Evolutionary conservation across 2,329 filamentous ascomycete species (phyloP).

Genomic region (Aschersonia sp.): DNA sequence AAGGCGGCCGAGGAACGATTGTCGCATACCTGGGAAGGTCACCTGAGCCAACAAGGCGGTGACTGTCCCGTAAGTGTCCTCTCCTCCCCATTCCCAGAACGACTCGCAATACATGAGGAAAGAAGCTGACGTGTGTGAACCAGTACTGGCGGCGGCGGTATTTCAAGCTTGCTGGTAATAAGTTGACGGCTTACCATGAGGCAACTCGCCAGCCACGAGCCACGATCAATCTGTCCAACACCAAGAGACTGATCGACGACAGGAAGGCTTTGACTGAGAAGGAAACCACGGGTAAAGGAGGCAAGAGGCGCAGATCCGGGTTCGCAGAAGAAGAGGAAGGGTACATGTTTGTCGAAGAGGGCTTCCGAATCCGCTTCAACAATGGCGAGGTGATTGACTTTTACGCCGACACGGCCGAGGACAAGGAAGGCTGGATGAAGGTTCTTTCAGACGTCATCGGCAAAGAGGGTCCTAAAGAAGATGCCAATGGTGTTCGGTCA

Average conservation of each 20-base stretch:
- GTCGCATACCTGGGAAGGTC: conserved; percentile 70
- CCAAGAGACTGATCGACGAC: conserved; percentile 86
- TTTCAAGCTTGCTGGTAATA: conserved; percentile 84
- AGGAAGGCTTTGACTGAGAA: conserved; percentile 70
- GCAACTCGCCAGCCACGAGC: conserved; percentile 88
- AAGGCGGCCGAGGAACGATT: conserved; percentile 75
- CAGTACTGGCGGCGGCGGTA: conserved; percentile 97
- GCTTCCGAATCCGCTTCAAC: conserved; percentile 95
- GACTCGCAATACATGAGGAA: background rate
- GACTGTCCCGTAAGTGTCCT: conserved; percentile 77
- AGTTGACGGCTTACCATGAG: conserved; percentile 92
- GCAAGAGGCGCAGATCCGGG: conserved; percentile 76
- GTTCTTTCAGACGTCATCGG: conserved; percentile 61
- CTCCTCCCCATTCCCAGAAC: background rate
- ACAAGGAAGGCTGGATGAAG: conserved; percentile 93
- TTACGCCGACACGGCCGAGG: conserved; percentile 75
- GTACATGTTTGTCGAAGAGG: conserved; percentile 99
- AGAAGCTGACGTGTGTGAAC: conserved; percentile 20
- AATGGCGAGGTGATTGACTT: conserved; percentile 98
- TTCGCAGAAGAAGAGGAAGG: conserved; percentile 98
- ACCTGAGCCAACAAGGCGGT: conserved; percentile 89
- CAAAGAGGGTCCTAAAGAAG: conserved; percentile 35
- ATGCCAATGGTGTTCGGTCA: conserved; percentile 22
- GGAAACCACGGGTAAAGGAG: conserved; percentile 62
- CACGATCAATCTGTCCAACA: conserved; percentile 91